phyloP scores from a whole-genome alignment of 2,329 filamentous ascomycete species.

The Paraconiothyrium brasiliense region DNA sequence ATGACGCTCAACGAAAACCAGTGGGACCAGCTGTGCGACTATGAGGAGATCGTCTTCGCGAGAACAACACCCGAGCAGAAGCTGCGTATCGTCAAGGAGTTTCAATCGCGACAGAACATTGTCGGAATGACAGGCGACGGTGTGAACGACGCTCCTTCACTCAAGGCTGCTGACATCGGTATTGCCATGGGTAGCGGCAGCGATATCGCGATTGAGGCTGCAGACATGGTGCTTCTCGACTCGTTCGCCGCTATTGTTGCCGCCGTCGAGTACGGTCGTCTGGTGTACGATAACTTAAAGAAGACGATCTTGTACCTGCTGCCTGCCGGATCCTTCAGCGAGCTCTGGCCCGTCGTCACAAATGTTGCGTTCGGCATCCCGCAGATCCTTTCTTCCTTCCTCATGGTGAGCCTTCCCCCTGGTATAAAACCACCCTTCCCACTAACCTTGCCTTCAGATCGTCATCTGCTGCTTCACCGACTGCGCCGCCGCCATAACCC shows the following conservation, averaged over 20 bases:
- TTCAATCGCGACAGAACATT: conserved; percentile 68
- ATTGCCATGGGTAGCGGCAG: conserved; percentile 67
- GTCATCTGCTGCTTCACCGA: conserved; percentile 76
- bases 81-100: conserved; percentile 79
- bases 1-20: conserved; percentile 71
- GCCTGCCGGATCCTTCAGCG: conserved; percentile 76
- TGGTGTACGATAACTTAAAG: conserved; percentile 83
- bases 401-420: conserved; percentile 60
- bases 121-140: conserved; percentile 63
- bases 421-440: not conserved
- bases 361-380: conserved; percentile 77
- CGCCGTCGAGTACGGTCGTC: conserved; percentile 75
- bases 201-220: conserved; percentile 69
- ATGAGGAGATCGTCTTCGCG: conserved; percentile 79
- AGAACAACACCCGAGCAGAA: conserved; percentile 82
- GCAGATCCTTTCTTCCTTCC: conserved; percentile 75
- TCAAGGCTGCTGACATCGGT: conserved; percentile 68
- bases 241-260: conserved; percentile 76
- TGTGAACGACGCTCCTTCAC: conserved; percentile 62
- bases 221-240: conserved; percentile 72
- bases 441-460: conserved; percentile 23
- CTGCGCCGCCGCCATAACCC: conserved; percentile 68
- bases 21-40: conserved; percentile 72
- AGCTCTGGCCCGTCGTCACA: conserved; percentile 78
- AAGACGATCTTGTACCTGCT: conserved; percentile 80